A percentile compares a stretch with the other conserved stretches of the same genome.
Evolutionary conservation across 1,284 basidiomycete genomes (phyloP).

Genomic region (Neotropicomus parvogracilis): DNA sequence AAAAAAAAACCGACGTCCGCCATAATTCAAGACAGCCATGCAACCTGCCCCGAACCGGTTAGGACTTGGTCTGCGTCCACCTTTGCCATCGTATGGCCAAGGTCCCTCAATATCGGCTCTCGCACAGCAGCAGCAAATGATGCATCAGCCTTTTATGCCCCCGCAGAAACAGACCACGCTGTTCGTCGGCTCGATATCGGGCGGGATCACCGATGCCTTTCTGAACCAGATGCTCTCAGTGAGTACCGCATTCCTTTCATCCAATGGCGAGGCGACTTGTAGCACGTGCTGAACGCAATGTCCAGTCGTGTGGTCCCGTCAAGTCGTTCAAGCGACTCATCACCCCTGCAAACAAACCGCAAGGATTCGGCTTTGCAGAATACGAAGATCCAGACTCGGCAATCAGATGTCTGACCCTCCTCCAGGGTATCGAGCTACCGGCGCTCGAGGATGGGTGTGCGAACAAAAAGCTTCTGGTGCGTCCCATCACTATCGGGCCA

Average conservation of each 20-base stretch:
- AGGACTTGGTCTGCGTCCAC: constrained; percentile 80
- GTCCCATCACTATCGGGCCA: constrained; percentile 34
- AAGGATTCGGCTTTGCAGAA: constrained; percentile 93
- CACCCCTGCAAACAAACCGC: constrained; percentile 86
- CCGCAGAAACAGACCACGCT: constrained; percentile 65
- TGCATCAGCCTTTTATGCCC: constrained; percentile 53
- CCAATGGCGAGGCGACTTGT: too few species aligned
- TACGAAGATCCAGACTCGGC: constrained; percentile 89
- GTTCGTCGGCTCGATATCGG: constrained; percentile 94
- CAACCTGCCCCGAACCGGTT: constrained; percentile 67
- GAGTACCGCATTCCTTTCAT: constrained; percentile 31
- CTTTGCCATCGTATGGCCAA: constrained; percentile 79
- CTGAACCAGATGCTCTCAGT: constrained; percentile 78
- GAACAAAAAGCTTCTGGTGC: constrained; percentile 82
- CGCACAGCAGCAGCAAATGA: constrained; percentile 74
- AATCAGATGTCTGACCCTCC: constrained; percentile 71
- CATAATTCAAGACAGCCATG: constrained; percentile 40
- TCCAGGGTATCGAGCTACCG: constrained; percentile 85
- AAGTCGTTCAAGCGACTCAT: constrained; percentile 87
- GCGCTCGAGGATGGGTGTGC: constrained; percentile 81
- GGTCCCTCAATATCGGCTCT: constrained; percentile 84
- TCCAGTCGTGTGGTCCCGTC: constrained; percentile 82
- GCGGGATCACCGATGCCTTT: constrained; percentile 81
- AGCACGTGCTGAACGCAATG: neutral
- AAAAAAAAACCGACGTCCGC: constrained; percentile 1